Base-by-base conservation (phyloP, 169 alveolate species). In the Amoebophrya sp. region DNA sequence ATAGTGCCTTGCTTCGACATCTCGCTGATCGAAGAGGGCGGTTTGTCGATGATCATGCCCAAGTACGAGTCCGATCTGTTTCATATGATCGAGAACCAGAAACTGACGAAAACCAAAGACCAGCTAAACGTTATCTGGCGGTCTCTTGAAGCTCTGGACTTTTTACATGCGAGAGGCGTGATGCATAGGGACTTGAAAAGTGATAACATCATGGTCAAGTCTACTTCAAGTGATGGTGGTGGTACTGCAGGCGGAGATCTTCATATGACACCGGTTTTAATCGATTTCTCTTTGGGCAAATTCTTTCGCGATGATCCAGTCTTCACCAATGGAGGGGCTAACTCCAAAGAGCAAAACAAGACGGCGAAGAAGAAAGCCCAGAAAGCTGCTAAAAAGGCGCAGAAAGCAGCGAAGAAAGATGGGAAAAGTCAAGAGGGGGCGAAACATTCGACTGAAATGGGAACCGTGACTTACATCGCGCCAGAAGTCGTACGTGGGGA, bases 21-120 rank as follows among this genome's bases (percentile, higher is more conserved):
- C 33, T 26, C 83, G 83, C 2, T 18, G 83, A 65, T 65, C 83
- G 83, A 65, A 26, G 83, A 65, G 83, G 83, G 83, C 83, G 83
- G 83, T 29, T 36, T 65, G 83, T 65, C 38, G 39, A 65, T 65
- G 83, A 65, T 65, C 83, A 65, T 65, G 83, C 83, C 83, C 36
- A 65, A 65, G 83, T 65, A 6, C n/a, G n/a, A 65, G 83, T 12
- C 36, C 2, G 83, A 65, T 26, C 36, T 65, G 2, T 65, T 26
- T 36, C 12, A 65, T 18, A 1, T 65, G 83, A 65, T 65, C 33
- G 83, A 12, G 83, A 65, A 65, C 83, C 18, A 65, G 83, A 6
- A 65, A 36, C 33, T 65, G 26, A 65, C 83, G 83, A 65, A 65
- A 18, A 29, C 18, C 38, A 65, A 65, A 36, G 83, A 65, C 83